Conservation (phyloP, 169 alveolate genomes). For the Cryptosporidium xiaoi region DNA sequence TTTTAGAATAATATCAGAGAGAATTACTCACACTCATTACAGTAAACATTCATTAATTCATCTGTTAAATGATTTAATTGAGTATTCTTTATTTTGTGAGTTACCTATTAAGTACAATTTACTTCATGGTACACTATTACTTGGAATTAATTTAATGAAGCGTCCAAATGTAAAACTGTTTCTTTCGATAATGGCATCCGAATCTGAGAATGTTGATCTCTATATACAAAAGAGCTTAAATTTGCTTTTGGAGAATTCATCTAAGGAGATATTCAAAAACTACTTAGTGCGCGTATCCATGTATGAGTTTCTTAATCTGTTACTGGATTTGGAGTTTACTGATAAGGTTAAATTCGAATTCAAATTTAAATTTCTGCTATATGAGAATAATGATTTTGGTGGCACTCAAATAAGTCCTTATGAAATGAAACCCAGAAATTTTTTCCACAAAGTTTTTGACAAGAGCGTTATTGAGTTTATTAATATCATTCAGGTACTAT, state of each 20-base stretch:
- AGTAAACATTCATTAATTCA: neutral
- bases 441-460: neutral
- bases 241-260: neutral
- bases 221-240: neutral
- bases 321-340: constrained; percentile 19
- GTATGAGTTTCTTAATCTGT: constrained; percentile 7
- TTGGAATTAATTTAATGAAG: constrained; percentile 12
- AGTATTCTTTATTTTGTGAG: neutral
- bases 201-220: neutral
- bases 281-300: neutral
- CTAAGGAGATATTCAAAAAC: neutral
- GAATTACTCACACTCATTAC: neutral
- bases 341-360: neutral
- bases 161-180: constrained; percentile 2
- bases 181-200: neutral
- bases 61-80: constrained; percentile 16
- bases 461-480: neutral
- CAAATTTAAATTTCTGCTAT: neutral
- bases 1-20: neutral
- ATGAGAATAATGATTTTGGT: neutral
- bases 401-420: neutral
- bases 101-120: constrained; percentile 11
- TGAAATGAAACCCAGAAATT: neutral
- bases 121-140: constrained; percentile 29
- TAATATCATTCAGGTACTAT: neutral